Conservation (phyloP, 495 filamentous ascomycete genomes). For the Tuber umbilicatum region DNA sequence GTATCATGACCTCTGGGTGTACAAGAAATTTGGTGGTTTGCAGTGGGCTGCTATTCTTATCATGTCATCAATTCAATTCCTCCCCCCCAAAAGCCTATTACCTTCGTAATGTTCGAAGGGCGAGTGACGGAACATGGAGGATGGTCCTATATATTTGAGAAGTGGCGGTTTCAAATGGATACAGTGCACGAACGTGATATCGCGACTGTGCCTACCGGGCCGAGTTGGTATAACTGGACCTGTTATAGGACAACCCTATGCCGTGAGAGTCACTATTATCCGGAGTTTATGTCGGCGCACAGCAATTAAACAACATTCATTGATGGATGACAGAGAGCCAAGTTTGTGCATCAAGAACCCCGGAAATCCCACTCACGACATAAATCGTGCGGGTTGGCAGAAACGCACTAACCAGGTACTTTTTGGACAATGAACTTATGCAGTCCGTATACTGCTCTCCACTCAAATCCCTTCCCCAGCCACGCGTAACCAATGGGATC, state of each 20-base stretch:
- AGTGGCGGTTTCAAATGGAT: neutral
- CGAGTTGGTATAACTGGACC: neutral
- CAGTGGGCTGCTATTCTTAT: neutral
- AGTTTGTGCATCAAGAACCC: neutral
- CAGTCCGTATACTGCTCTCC: neutral
- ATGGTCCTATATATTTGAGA: neutral
- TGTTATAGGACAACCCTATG: neutral
- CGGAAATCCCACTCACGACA: neutral
- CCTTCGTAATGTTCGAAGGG: neutral
- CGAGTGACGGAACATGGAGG: neutral
- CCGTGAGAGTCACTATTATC: neutral
- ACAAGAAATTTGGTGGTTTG: neutral
- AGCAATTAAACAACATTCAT: neutral
- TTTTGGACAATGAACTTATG: neutral
- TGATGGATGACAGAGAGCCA: neutral
- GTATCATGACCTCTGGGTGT: neutral
- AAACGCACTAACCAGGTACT: neutral
- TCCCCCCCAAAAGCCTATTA: neutral
- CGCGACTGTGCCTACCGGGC: neutral
- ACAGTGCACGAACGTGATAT: neutral
- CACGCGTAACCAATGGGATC: neutral
- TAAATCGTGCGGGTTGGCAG: neutral
- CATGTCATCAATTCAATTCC: neutral
- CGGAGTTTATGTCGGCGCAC: neutral
- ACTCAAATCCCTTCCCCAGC: neutral